Base-by-base conservation (phyloP, 495 filamentous ascomycete species). In the Pyrenula aspistea region DNA sequence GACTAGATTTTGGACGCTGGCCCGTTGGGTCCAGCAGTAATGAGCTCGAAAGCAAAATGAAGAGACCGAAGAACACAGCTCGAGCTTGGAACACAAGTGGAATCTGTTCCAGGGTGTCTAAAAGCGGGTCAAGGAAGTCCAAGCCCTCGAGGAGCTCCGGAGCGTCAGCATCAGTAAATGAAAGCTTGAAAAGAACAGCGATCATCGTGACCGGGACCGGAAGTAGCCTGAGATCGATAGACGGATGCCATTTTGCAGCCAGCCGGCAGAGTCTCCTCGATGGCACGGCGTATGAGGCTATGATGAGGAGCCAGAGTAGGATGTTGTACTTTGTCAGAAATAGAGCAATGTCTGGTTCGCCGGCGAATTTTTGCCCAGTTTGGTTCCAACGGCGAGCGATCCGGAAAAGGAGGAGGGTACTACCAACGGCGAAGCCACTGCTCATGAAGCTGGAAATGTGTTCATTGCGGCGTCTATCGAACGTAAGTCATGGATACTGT, bases 301-400 rank as follows among this genome's bases (percentile, higher is more conserved):
- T 68, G 19, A 96, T 77, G 21, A 95, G 70, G n/a, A 61, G 62
- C 92, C 93, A 98, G 10, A 98, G 76, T 1, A 85, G 8, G 4
- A 20, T 21, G 50, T 20, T 52, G 31, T 54, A 21, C 71, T 56
- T 1, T 78, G 82, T 60, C 87, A 78, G 1, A 68, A 65, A 31
- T 81, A 70, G 21, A 55, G 85, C 84, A 53, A 96, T 93, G 63
- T 96, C 91, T 53, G 89, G 81, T 53, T 85, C 86, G 12, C 89
- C 92, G 15, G 93, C 83, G 60, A 88, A 88, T 59, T 99, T 99
- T 61, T 96, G 91, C 22, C 93, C 93, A 0, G 93, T 97, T 67
- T 96, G 93, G 66, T 96, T 96, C 91, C 92, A 99, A 42, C 83
- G 76, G 50, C 88, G 73, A 49, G 84, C 62, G 3, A 94, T 60